Evolutionary conservation across 1,284 basidiomycete genomes (phyloP).

Genomic region (Spongispora temasekensis): DNA sequence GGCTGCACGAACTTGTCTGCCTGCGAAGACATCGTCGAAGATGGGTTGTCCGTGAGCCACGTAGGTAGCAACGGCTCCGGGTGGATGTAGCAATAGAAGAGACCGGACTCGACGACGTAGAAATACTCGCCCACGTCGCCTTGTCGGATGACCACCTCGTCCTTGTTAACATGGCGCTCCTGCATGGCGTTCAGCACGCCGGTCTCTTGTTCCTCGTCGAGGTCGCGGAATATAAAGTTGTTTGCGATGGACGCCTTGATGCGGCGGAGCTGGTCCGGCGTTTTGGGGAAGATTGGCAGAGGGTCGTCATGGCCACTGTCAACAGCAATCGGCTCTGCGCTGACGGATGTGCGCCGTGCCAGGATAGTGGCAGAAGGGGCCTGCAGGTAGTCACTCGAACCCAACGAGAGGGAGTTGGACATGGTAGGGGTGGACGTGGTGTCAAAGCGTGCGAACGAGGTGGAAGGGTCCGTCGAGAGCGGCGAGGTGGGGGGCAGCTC

Average conservation of each 20-base stretch:
- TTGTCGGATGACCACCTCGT: slow-evolving; percentile 91
- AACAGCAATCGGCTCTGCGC: slow-evolving; percentile 94
- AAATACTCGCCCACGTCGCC: slow-evolving; percentile 98
- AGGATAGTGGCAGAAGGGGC: slow-evolving; percentile 77
- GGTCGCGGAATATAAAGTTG: slow-evolving; percentile 95
- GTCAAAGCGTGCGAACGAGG: slow-evolving; percentile 54
- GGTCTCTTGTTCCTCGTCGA: slow-evolving; percentile 94
- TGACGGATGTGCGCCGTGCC: slow-evolving; percentile 91
- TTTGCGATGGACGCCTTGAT: slow-evolving; percentile 87
- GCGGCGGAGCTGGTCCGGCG: slow-evolving; percentile 80
- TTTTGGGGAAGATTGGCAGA: slow-evolving; percentile 80
- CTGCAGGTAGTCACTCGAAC: slow-evolving; percentile 62
- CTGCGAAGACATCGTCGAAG: slow-evolving; percentile 39
- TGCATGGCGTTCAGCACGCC: slow-evolving; percentile 96
- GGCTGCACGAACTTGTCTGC: slow-evolving; percentile 59
- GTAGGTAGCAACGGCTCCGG: slow-evolving; percentile 61
- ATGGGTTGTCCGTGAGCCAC: slow-evolving; percentile 46
- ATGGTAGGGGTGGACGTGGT: slow-evolving; percentile 48
- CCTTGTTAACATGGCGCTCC: slow-evolving; percentile 73
- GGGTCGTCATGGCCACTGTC: slow-evolving; percentile 67
- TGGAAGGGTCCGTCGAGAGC: slow-evolving; percentile 42
- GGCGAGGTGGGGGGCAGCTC: slow-evolving; percentile 66
- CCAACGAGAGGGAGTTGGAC: slow-evolving; percentile 42
- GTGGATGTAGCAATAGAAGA: slow-evolving; percentile 86
- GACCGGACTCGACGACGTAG: slow-evolving; percentile 93